phyloP scores from a whole-genome alignment of 257 asterid species.

The Solanum virginianum region DNA sequence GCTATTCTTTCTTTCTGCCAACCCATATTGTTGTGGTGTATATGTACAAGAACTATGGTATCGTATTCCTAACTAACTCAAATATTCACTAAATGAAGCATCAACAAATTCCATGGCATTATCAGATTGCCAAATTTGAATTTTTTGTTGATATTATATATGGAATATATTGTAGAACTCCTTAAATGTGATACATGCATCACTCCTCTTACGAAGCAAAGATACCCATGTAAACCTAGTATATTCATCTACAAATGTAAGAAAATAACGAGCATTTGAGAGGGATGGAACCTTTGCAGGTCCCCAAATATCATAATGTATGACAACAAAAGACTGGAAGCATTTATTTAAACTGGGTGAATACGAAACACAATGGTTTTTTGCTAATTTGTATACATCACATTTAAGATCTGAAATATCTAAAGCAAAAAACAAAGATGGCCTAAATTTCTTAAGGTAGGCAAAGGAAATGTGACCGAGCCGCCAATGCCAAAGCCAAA shows the following conservation, averaged over 20 bases:
- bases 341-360: not conserved
- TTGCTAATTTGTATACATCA: not conserved
- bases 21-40: not conserved
- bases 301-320: not conserved
- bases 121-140: not conserved
- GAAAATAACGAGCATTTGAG: not conserved
- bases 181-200: not conserved
- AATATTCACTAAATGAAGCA: not conserved
- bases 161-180: not conserved
- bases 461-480: not conserved
- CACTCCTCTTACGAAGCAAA: not conserved
- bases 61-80: not conserved
- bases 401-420: not conserved
- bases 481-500: too few relatives aligned
- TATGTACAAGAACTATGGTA: not conserved
- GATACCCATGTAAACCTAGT: not conserved
- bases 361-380: not conserved
- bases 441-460: not conserved
- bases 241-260: not conserved
- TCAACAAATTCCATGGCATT: not conserved
- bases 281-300: not conserved
- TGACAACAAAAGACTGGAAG: not conserved
- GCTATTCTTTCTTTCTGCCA: not conserved
- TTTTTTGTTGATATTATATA: not conserved
- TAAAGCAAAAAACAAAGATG: not conserved